phyloP scores from a whole-genome alignment of 306 rosid genomes.

The Hippophae rhamnoides region DNA sequence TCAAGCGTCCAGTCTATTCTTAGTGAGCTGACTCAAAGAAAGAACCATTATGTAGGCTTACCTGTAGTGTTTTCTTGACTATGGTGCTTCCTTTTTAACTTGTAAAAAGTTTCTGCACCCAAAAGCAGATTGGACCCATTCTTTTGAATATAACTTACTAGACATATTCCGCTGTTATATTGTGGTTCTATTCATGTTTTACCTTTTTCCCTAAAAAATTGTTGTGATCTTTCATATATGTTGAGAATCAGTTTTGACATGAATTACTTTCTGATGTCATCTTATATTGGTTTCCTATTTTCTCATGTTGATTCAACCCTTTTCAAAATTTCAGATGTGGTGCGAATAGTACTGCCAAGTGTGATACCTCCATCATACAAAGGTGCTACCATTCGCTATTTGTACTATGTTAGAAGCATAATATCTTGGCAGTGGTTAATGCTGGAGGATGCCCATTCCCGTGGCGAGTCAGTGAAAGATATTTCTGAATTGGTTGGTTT shows the following conservation, averaged over 20 bases:
- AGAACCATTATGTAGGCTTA: too few species aligned
- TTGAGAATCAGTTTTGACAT: neutral
- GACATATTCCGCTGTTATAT: too few species aligned
- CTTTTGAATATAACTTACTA: too few species aligned
- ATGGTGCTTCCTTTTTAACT: too few species aligned
- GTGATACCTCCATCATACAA: slow-evolving; percentile 90
- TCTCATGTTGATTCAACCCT: slow-evolving; percentile 8
- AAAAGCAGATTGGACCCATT: too few species aligned
- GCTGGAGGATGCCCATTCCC: slow-evolving; percentile 72
- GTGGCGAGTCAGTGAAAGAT: slow-evolving; percentile 50
- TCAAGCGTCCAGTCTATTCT: too few species aligned
- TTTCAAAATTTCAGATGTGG: slow-evolving; percentile 49
- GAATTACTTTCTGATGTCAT: neutral
- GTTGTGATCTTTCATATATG: neutral
- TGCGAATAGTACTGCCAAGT: slow-evolving; percentile 51
- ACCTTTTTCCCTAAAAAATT: too few species aligned
- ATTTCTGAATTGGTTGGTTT: slow-evolving; percentile 62
- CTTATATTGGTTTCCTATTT: neutral
- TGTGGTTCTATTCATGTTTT: too few species aligned
- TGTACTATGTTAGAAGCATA: slow-evolving; percentile 67
- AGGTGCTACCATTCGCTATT: slow-evolving; percentile 85
- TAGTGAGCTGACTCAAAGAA: too few species aligned
- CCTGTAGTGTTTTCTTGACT: too few species aligned
- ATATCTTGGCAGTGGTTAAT: slow-evolving; percentile 71
- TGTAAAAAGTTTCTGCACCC: too few species aligned